Percentiles rank a stretch among this genome's conserved stretches.
Conservation (phyloP, 2,329 filamentous ascomycete genomes). For the Aspergillus hortae region DNA sequence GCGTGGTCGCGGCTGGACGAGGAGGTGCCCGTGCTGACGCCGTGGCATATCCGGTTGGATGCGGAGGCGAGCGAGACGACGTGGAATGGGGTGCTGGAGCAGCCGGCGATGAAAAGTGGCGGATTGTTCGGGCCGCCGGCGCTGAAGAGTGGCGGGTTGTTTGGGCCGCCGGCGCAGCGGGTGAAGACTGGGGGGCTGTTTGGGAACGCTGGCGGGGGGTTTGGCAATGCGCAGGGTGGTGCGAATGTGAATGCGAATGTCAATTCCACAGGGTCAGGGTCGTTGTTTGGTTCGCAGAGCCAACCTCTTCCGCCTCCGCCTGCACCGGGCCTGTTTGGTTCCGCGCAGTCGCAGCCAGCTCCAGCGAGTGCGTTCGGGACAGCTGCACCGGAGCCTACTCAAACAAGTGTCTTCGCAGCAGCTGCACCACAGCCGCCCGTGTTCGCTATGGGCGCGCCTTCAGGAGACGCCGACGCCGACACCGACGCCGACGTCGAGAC, state of each 20-base stretch:
- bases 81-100: conserved; percentile 13
- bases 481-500: too few relatives aligned
- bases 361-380: background rate
- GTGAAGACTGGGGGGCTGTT: background rate
- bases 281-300: too few relatives aligned
- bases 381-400: background rate
- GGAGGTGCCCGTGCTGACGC: conserved; percentile 50
- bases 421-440: background rate
- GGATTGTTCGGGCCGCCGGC: background rate
- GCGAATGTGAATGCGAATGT: background rate
- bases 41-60: conserved; percentile 56
- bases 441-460: background rate
- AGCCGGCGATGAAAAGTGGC: background rate
- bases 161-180: background rate
- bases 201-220: background rate
- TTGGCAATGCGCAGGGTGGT: background rate
- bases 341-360: background rate
- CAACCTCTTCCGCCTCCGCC: too few relatives aligned
- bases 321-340: background rate
- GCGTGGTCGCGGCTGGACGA: conserved; percentile 56
- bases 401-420: background rate
- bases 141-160: too few relatives aligned
- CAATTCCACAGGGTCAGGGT: too few relatives aligned
- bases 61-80: conserved; percentile 7
- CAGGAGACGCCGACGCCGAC: background rate